phyloP scores from a whole-genome alignment of 345 rosid species.

The Camelina hispida region DNA sequence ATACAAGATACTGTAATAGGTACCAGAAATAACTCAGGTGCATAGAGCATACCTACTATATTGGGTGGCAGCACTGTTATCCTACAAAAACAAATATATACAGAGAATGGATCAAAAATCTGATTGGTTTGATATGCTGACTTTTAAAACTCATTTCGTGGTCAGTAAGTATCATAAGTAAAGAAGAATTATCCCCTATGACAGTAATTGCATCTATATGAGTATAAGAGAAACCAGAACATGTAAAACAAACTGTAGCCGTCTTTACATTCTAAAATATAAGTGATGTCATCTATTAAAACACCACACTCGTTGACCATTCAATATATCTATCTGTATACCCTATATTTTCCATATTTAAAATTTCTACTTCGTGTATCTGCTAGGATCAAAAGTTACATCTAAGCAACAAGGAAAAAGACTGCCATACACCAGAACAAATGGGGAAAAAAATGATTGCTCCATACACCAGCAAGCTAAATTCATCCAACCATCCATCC shows the following conservation, averaged over 20 bases:
- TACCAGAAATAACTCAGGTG: slow-evolving; percentile 31
- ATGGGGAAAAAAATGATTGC: not conserved
- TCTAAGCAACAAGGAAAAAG: slow-evolving; percentile 27
- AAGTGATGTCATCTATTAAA: not conserved
- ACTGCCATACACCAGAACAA: not conserved
- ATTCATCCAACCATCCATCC: slow-evolving; percentile 32
- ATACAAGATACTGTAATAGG: slow-evolving; percentile 19
- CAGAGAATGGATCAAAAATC: slow-evolving; percentile 22
- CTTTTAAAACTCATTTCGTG: not conserved
- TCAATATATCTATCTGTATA: slow-evolving; percentile 2
- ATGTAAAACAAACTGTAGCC: slow-evolving; percentile 2
- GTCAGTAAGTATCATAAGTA: slow-evolving; percentile 5
- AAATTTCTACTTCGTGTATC: slow-evolving; percentile 12
- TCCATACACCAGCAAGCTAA: slow-evolving; percentile 23
- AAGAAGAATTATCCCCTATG: slow-evolving; percentile 1
- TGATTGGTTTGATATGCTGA: slow-evolving; percentile 16
- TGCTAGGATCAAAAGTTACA: slow-evolving; percentile 12
- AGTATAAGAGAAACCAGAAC: slow-evolving; percentile 11
- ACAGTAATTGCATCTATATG: not conserved
- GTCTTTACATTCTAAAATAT: not conserved
- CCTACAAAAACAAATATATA: slow-evolving; percentile 59
- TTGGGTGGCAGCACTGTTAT: slow-evolving; percentile 60
- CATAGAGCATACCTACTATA: slow-evolving; percentile 67
- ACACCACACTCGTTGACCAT: not conserved
- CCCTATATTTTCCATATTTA: not conserved